Conservation (phyloP, 2,329 filamentous ascomycete genomes). For the Macrophomina pseudophaseolina region DNA sequence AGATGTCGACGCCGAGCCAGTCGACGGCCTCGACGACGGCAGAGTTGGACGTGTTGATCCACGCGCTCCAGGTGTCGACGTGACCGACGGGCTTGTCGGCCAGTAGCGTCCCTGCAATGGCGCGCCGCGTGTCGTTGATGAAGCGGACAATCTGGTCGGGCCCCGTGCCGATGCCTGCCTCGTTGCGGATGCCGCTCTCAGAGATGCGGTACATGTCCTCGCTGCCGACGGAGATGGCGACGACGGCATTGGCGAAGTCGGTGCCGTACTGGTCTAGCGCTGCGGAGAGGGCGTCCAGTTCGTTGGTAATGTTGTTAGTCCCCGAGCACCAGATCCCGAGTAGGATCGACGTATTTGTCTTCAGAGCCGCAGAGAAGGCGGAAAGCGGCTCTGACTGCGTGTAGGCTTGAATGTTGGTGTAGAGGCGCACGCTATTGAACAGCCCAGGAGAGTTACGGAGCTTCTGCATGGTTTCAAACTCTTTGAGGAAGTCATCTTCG, state of each 20-base stretch:
- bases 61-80: constrained; percentile 44
- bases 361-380: constrained; percentile 42
- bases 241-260: constrained; percentile 35
- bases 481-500: constrained; percentile 35
- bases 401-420: constrained; percentile 34
- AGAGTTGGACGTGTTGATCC: constrained; percentile 40
- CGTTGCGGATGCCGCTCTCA: background rate
- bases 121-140: constrained; percentile 38
- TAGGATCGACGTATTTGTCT: constrained; percentile 42
- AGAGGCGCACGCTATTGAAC: constrained; percentile 35
- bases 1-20: constrained; percentile 44
- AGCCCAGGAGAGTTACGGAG: constrained; percentile 30
- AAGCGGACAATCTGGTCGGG: constrained; percentile 18
- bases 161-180: background rate
- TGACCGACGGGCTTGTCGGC: constrained; percentile 35
- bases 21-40: constrained; percentile 42
- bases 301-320: constrained; percentile 37
- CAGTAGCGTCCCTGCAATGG: constrained; percentile 25
- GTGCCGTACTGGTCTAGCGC: constrained; percentile 40
- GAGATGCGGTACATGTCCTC: constrained; percentile 65
- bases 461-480: constrained; percentile 32
- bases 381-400: constrained; percentile 5
- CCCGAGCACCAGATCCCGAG: constrained; percentile 39
- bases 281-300: constrained; percentile 38
- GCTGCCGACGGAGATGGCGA: constrained; percentile 45